These are phyloP conservation scores for Choanephora cucurbitarum DNA, from an alignment of 371 early-diverging fungal genomes.

Conservation along the genomic window DNA sequence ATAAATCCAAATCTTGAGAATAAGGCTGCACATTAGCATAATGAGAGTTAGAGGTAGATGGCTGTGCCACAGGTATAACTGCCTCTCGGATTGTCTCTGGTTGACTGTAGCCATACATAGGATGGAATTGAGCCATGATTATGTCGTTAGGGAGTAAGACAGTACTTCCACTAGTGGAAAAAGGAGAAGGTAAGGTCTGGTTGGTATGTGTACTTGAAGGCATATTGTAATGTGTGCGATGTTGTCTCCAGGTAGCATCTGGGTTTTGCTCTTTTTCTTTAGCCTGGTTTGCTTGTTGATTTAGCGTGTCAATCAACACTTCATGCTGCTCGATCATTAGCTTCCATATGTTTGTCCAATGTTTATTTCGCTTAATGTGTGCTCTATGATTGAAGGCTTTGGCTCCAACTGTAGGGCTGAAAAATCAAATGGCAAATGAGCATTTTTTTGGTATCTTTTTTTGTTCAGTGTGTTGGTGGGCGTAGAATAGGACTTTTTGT, in stretches of 20 bases:
- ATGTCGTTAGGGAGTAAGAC: slow-evolving; percentile 8
- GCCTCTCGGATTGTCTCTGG: background rate
- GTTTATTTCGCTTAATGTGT: slow-evolving; percentile 34
- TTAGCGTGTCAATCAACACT: slow-evolving; percentile 13
- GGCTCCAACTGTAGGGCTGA: background rate
- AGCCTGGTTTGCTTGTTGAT: slow-evolving; percentile 8
- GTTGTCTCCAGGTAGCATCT: slow-evolving; percentile 13
- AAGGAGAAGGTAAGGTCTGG: slow-evolving; percentile 23
- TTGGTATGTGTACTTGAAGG: background rate
- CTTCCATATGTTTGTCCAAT: slow-evolving; percentile 47
- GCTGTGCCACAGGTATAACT: slow-evolving; percentile 10
- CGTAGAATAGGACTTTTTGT: background rate
- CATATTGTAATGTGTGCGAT: slow-evolving; percentile 7
- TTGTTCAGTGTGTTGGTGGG: slow-evolving; percentile 10
- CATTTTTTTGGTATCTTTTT: slow-evolving; percentile 5
- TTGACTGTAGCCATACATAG: background rate
- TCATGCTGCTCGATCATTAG: slow-evolving; percentile 45
- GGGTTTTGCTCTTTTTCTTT: slow-evolving; percentile 2
- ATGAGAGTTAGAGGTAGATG: background rate
- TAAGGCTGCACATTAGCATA: background rate
- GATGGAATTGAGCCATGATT: slow-evolving; percentile 20
- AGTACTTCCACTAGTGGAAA: slow-evolving; percentile 9
- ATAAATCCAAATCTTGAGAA: background rate
- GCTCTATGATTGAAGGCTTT: slow-evolving; percentile 19
- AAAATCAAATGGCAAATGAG: background rate